A percentile compares a stretch with the other conserved stretches of the same genome.
Evolutionary conservation across 1,284 basidiomycete genomes (phyloP).

Genomic region (Moesziomyces sp.): DNA sequence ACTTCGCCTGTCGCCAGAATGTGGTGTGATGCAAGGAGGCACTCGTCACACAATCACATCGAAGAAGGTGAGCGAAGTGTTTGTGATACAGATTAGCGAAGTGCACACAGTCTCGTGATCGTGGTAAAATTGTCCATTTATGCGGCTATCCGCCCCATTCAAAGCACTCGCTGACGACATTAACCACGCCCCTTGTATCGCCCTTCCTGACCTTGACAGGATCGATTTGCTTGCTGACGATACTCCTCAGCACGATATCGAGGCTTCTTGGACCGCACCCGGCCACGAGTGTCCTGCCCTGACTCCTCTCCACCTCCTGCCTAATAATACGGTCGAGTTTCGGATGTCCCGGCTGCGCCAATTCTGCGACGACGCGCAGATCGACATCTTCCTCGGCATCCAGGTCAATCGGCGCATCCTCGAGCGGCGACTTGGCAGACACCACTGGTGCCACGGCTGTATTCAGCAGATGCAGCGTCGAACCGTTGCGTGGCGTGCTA

Average conservation of each 20-base stretch:
- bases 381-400: constrained; percentile 78
- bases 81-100: too few species aligned
- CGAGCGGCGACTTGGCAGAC: constrained; percentile 34
- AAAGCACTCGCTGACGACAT: constrained; percentile 61
- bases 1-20: too few species aligned
- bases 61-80: too few species aligned
- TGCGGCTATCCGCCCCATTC: constrained; percentile 46
- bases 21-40: too few species aligned
- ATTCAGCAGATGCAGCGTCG: constrained; percentile 39
- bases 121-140: too few species aligned
- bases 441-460: constrained; percentile 1
- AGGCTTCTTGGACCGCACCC: constrained; percentile 83
- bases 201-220: constrained; percentile 73
- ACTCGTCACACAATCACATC: too few species aligned
- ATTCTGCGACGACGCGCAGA: constrained; percentile 76
- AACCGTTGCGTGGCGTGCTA: background rate
- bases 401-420: constrained; percentile 70
- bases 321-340: constrained; percentile 76
- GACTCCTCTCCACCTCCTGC: constrained; percentile 75
- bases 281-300: constrained; percentile 76
- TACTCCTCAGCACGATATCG: constrained; percentile 78
- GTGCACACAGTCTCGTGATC: background rate
- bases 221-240: constrained; percentile 76
- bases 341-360: constrained; percentile 79
- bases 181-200: constrained; percentile 73